phyloP scores from a whole-genome alignment of 306 rosid species.

The Dryas octopetala region DNA sequence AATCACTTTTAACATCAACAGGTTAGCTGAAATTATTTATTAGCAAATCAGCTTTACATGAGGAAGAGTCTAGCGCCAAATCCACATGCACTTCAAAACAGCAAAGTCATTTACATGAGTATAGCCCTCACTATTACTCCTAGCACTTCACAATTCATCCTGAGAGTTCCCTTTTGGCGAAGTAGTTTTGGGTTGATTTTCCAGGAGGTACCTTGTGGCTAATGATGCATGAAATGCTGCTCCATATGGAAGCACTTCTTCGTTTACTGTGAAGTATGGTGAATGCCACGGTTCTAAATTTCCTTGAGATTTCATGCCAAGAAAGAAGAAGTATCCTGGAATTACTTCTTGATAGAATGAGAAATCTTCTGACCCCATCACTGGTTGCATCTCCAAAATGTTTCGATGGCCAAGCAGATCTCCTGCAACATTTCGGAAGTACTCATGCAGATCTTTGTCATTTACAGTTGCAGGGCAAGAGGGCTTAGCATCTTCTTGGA shows the following conservation, averaged over 20 bases:
- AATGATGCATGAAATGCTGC: conserved; percentile 51
- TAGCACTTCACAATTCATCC: conserved; percentile 28
- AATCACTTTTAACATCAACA: background rate
- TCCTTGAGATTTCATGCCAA: conserved; percentile 42
- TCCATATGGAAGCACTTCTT: conserved; percentile 49
- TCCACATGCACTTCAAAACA: background rate
- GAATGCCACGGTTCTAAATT: conserved; percentile 32
- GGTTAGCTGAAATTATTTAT: conserved; percentile 10
- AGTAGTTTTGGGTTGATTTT: conserved; percentile 21
- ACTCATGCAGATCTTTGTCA: conserved; percentile 35
- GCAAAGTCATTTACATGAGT: background rate
- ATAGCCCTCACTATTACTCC: background rate
- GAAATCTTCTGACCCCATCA: conserved; percentile 52
- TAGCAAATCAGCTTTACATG: conserved; percentile 3
- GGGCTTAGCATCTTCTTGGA: conserved; percentile 22
- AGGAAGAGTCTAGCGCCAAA: background rate
- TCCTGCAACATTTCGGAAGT: conserved; percentile 29
- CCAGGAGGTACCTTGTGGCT: conserved; percentile 37
- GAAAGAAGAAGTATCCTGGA: conserved; percentile 38
- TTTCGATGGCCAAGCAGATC: conserved; percentile 35
- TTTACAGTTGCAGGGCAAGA: conserved; percentile 37
- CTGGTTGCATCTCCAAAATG: conserved; percentile 20
- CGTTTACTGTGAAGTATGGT: conserved; percentile 35
- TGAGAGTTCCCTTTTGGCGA: conserved; percentile 20
- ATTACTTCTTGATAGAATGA: conserved; percentile 39